Conservation (phyloP, 129 eudicot genomes). For the Pulicaria dysenterica region DNA sequence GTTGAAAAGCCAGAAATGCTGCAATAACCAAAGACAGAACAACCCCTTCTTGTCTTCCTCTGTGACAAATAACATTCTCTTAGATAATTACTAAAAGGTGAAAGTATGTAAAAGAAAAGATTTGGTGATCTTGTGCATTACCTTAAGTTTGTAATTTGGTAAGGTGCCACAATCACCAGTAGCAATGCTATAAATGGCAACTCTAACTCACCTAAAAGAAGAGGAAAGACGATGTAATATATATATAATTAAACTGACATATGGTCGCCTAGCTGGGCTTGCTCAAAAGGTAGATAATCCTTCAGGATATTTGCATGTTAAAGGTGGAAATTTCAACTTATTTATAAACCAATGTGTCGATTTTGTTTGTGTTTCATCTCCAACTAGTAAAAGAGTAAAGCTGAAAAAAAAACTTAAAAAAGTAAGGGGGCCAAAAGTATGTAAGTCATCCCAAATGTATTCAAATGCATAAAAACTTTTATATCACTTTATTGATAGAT, state of each 20-base stretch:
- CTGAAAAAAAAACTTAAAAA: no score
- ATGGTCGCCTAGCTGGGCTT: neutral
- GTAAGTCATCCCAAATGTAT: neutral
- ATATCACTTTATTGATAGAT: neutral
- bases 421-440: neutral
- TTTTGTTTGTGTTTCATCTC: neutral
- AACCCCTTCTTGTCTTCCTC: constrained; percentile 85
- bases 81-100: constrained; percentile 10
- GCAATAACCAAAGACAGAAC: constrained; percentile 70
- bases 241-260: neutral
- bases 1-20: constrained; percentile 82
- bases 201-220: constrained; percentile 78
- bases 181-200: constrained; percentile 76
- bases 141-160: constrained; percentile 79
- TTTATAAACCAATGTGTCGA: neutral
- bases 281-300: constrained; percentile 1
- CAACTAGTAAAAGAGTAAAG: no score
- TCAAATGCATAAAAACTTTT: constrained; percentile 1
- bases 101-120: neutral
- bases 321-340: neutral
- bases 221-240: neutral
- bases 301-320: neutral
- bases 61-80: constrained; percentile 34
- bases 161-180: constrained; percentile 66
- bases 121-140: constrained; percentile 25